Evolutionary conservation across 495 filamentous ascomycete genomes (phyloP).

Genomic region (Podospora bellae-mahoneyi): DNA sequence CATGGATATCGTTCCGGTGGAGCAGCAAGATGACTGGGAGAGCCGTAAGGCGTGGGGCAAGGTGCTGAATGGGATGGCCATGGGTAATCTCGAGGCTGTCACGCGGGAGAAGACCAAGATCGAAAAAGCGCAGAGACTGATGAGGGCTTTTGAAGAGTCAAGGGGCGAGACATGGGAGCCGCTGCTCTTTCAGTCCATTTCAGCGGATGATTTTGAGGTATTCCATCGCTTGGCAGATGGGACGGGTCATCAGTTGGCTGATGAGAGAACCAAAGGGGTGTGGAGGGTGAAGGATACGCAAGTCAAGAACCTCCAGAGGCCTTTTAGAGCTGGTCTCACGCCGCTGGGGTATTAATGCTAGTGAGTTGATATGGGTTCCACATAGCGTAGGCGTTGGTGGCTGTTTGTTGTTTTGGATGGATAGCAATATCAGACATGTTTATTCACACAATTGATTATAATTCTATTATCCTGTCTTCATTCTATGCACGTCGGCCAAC

Average conservation of each 20-base stretch:
- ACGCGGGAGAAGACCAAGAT: slow-evolving; percentile 37
- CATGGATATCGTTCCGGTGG: slow-evolving; percentile 25
- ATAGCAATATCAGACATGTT: not conserved
- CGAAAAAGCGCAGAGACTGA: slow-evolving; percentile 48
- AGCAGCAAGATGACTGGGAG: slow-evolving; percentile 45
- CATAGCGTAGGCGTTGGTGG: slow-evolving; percentile 21
- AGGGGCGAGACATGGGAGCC: slow-evolving; percentile 59
- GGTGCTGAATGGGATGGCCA: slow-evolving; percentile 32
- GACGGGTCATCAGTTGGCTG: slow-evolving; percentile 18
- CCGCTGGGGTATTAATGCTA: slow-evolving; percentile 27
- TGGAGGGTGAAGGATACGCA: slow-evolving; percentile 28
- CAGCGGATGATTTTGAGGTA: slow-evolving; percentile 25
- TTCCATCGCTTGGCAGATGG: slow-evolving; percentile 29
- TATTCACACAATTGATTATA: not conserved
- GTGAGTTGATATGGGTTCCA: slow-evolving; percentile 2
- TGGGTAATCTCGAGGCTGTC: slow-evolving; percentile 38
- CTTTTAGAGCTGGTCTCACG: slow-evolving; percentile 30
- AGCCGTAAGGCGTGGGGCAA: slow-evolving; percentile 41
- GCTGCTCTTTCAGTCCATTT: slow-evolving; percentile 41
- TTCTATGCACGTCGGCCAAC: too few species aligned
- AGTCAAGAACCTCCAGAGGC: slow-evolving; percentile 23
- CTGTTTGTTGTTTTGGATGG: not conserved
- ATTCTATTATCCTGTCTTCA: too few species aligned
- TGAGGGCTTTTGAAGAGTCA: slow-evolving; percentile 59
- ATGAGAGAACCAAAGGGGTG: slow-evolving; percentile 37